Conservation (phyloP, 257 asterid genomes). For the Nicotiana noctiflora region DNA sequence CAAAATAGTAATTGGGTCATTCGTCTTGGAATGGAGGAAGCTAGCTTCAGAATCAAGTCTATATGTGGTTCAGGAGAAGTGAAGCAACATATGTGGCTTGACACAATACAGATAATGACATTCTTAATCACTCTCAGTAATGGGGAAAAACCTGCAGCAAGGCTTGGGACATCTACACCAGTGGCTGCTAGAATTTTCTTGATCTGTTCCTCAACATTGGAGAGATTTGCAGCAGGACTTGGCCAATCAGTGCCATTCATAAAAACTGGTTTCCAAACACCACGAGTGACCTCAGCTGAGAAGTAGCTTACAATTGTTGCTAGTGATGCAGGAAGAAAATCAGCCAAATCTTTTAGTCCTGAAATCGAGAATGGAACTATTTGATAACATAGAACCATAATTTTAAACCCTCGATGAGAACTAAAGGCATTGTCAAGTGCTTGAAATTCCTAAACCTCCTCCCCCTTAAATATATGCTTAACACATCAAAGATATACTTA, state of each 20-base stretch:
- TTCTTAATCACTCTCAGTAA: background rate
- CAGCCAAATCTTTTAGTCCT: constrained; percentile 97
- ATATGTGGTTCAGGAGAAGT: background rate
- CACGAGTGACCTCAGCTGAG: constrained; percentile 99
- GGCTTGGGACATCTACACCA: constrained; percentile 94
- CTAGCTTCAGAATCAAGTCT: background rate
- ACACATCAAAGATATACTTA: background rate
- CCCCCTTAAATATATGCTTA: background rate
- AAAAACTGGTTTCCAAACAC: constrained; percentile 87
- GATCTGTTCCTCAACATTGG: constrained; percentile 83
- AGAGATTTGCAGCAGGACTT: constrained; percentile 91
- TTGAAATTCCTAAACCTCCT: background rate
- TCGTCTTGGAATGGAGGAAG: background rate
- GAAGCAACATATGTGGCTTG: background rate
- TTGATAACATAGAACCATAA: background rate
- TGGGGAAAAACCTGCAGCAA: constrained; percentile 60
- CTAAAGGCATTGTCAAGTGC: background rate
- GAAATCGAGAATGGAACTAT: background rate
- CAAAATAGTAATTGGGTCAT: background rate
- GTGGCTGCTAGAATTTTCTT: constrained; percentile 92
- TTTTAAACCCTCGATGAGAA: background rate
- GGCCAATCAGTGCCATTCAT: constrained; percentile 99
- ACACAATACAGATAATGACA: background rate
- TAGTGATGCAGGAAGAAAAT: constrained; percentile 94
- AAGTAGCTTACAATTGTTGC: constrained; percentile 92